These are phyloP conservation scores for Symbiodinium pilosum DNA, from an alignment of 73 alveolate species.

Conservation along the genomic window DNA sequence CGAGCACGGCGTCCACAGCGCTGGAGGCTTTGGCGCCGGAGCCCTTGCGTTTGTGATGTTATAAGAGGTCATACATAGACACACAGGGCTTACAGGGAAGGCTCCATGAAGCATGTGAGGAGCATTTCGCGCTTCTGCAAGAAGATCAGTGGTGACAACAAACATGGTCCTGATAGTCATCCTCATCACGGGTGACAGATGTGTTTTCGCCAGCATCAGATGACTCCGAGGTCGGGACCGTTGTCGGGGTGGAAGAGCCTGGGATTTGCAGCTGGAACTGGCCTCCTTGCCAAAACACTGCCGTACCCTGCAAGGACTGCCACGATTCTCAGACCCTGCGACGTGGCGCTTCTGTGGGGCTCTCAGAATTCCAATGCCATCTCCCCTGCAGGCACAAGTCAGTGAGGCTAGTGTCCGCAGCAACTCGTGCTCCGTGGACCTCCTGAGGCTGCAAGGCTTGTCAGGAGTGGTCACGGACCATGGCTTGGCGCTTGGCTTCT, in stretches of 20 bases:
- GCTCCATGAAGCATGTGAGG: too few relatives aligned
- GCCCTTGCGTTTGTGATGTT: too few relatives aligned
- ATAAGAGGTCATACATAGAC: too few relatives aligned
- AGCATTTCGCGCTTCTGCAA: too few relatives aligned
- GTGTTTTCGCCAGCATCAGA: too few relatives aligned
- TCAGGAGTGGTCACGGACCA: background rate
- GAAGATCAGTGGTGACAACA: too few relatives aligned
- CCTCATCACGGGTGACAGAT: too few relatives aligned
- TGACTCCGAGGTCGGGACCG: slow-evolving; percentile 3
- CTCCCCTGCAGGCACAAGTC: background rate
- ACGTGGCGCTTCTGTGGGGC: background rate
- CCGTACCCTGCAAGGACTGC: background rate
- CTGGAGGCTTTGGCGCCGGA: background rate
- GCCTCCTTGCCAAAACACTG: background rate
- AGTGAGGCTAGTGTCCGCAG: too few relatives aligned
- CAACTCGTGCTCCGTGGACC: background rate
- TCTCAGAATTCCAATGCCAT: background rate
- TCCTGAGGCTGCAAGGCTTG: background rate
- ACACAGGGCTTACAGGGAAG: too few relatives aligned
- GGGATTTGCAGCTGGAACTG: background rate
- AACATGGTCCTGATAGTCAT: too few relatives aligned
- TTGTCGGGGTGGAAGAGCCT: background rate
- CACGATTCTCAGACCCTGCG: background rate
- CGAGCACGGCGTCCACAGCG: background rate
- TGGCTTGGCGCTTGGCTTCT: background rate